A percentile compares a stretch with the other conserved stretches of the same genome.
These are phyloP conservation scores for Tetramitus jugosus DNA, from an alignment of 208 protist genomes.

Conservation along the genomic window DNA sequence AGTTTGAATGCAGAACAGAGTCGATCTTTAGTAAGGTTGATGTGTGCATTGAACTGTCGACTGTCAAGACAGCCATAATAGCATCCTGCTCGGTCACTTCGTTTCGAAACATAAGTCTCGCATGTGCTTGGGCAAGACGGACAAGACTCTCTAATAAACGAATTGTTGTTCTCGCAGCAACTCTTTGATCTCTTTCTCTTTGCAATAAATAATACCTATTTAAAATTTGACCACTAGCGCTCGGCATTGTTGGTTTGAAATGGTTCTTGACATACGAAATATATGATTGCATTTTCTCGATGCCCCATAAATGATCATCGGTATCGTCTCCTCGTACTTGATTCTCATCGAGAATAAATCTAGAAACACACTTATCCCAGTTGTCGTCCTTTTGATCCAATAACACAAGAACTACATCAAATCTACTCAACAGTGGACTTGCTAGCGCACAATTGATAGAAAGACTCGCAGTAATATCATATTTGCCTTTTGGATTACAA, in stretches of 20 bases:
- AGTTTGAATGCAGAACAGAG: constrained; percentile 39
- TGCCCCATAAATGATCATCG: constrained; percentile 25
- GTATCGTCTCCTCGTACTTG: not conserved
- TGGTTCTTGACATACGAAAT: constrained; percentile 31
- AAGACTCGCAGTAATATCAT: constrained; percentile 62
- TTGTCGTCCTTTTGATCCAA: constrained; percentile 69
- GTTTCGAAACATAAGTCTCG: constrained; percentile 70
- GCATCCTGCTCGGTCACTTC: constrained; percentile 50
- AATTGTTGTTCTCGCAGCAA: constrained; percentile 81
- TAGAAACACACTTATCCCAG: constrained; percentile 69
- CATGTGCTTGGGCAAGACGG: constrained; percentile 82
- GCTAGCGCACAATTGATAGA: constrained; percentile 48
- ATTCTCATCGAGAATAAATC: constrained; percentile 44
- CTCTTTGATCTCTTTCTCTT: constrained; percentile 54
- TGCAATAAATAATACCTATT: constrained; percentile 46
- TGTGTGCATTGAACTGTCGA: constrained; percentile 49
- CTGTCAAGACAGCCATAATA: constrained; percentile 43
- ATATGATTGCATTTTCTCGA: constrained; percentile 39
- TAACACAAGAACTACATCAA: constrained; percentile 92
- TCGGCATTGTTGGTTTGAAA: constrained; percentile 35
- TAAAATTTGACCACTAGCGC: constrained; percentile 35
- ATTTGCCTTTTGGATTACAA: constrained; percentile 82
- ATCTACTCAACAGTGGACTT: constrained; percentile 81
- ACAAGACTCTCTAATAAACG: constrained; percentile 88
- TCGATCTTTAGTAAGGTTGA: not conserved